Base-by-base conservation (phyloP, 2,329 filamentous ascomycete species). In the Colletotrichum orchidophilum region DNA sequence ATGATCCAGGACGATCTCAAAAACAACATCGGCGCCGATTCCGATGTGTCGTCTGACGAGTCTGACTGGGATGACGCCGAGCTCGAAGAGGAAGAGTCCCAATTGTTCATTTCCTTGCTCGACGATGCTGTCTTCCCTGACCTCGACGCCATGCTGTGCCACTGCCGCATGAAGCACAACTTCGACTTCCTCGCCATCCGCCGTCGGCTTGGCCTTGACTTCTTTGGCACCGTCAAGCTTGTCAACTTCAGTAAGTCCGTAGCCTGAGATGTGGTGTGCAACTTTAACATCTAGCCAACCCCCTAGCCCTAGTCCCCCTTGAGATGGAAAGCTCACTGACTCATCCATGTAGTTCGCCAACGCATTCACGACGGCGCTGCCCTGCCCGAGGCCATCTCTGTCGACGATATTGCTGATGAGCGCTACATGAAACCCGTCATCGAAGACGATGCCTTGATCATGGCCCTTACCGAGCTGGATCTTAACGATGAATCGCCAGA, bases 361-460 rank as follows among this genome's bases (percentile, higher is more conserved):
- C 80, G 79, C 26, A 84, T 84, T 26, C 83, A 83, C 63, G 82
- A 86, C 46, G 82, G 83, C 52, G 75, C 80, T 39, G 52, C 82
- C 7, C 78, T 90, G 3, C 89, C 90, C 0, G 85, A 88, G 69
- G 82, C 92, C 53, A 90, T 94, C 69, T 86, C 89, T 3, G 84
- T 84, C 42, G 83, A 85, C 2, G 85, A 90, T 29, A 91, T 98
- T 73, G 87, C 90, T n/a, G 90, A 94, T 72, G 96, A 98, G 74
- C 87, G 88, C 74, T 97, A 91, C 78, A 86, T 99, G 70, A 93
- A 93, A 78, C 96, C 96, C 0, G 91, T 95, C 4, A 83, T 99
- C 8, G 92, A 96, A 70, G 94, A 98, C 75, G 96, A 99, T 79
- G 93, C 95, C 4, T 85, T 98, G 63, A 89, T 99, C 35, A 95